A percentile compares a stretch with the other conserved stretches of the same genome.
Evolutionary conservation across 1,139 yeast genomes (phyloP).

Genomic region (Oligophagozyma castellii): DNA sequence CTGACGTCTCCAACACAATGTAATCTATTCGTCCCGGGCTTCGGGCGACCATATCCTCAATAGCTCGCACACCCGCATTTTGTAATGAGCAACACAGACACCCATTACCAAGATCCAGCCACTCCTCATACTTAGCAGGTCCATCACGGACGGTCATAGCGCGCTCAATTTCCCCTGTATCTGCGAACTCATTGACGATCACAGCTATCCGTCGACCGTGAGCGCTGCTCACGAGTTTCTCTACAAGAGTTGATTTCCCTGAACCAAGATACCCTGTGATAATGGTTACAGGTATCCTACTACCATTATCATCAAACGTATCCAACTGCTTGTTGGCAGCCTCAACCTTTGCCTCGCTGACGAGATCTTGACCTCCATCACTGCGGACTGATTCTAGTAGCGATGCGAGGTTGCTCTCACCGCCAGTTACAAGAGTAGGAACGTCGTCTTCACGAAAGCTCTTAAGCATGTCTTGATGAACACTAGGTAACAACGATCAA

Average conservation of each 20-base stretch:
- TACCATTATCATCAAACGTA: slow-evolving; percentile 21
- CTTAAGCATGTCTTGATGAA: slow-evolving; percentile 21
- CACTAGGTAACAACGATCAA: slow-evolving; percentile 6
- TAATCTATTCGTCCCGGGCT: slow-evolving; percentile 71
- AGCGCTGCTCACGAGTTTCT: slow-evolving; percentile 55
- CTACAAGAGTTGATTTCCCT: slow-evolving; percentile 81
- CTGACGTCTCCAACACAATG: slow-evolving; percentile 85
- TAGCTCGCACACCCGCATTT: slow-evolving; percentile 88
- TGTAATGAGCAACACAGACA: slow-evolving; percentile 94
- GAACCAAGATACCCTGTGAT: slow-evolving; percentile 93
- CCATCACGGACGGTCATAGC: slow-evolving; percentile 65
- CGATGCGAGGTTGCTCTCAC: slow-evolving; percentile 19
- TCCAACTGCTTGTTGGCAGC: slow-evolving; percentile 20
- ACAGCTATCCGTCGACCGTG: slow-evolving; percentile 59
- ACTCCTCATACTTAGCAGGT: slow-evolving; percentile 59
- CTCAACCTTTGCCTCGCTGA: slow-evolving; percentile 18
- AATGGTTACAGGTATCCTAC: slow-evolving; percentile 76
- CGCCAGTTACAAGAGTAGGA: slow-evolving; percentile 37
- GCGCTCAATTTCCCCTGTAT: slow-evolving; percentile 79
- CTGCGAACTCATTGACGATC: slow-evolving; percentile 82
- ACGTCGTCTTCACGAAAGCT: too few species aligned
- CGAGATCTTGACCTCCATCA: slow-evolving; percentile 21
- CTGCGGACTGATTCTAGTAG: slow-evolving; percentile 12
- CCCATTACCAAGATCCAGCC: slow-evolving; percentile 94
- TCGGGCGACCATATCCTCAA: slow-evolving; percentile 69